Conservation (phyloP, 2,329 filamentous ascomycete species). For the Amesomyces nigricolor region DNA sequence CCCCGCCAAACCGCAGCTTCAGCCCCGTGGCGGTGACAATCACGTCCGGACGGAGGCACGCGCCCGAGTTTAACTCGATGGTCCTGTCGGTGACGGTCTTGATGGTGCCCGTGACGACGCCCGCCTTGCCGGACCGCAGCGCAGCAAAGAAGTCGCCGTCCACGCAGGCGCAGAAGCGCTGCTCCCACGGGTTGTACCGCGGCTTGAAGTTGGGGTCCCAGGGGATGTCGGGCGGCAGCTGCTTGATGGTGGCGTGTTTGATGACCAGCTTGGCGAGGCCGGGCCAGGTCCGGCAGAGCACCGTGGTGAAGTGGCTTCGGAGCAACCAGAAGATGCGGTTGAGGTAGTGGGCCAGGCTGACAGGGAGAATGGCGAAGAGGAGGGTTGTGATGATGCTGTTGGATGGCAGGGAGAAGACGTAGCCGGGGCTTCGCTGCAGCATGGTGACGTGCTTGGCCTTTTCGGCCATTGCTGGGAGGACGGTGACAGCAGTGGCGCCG, state of each 20-base stretch:
- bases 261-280: constrained; percentile 40
- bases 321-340: constrained; percentile 44
- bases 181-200: constrained; percentile 57
- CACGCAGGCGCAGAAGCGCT: constrained; percentile 57
- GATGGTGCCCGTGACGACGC: constrained; percentile 43
- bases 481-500: constrained; percentile 62
- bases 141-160: constrained; percentile 43
- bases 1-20: constrained; percentile 49
- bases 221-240: constrained; percentile 44
- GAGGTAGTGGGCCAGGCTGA: constrained; percentile 39
- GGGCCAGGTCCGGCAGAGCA: constrained; percentile 48
- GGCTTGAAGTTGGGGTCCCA: constrained; percentile 52
- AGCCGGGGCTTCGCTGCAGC: constrained; percentile 62
- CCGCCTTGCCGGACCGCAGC: constrained; percentile 35
- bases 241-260: constrained; percentile 34
- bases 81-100: constrained; percentile 38
- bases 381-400: constrained; percentile 30
- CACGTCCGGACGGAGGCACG: constrained; percentile 49
- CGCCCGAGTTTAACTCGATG: constrained; percentile 40
- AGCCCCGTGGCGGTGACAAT: constrained; percentile 63
- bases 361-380: constrained; percentile 38
- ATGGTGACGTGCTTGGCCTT: constrained; percentile 58
- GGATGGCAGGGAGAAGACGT: constrained; percentile 51
- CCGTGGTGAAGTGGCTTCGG: constrained; percentile 36
- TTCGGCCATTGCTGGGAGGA: constrained; percentile 56